phyloP scores from a whole-genome alignment of 2,329 filamentous ascomycete species.

The Monosporascus sp. region DNA sequence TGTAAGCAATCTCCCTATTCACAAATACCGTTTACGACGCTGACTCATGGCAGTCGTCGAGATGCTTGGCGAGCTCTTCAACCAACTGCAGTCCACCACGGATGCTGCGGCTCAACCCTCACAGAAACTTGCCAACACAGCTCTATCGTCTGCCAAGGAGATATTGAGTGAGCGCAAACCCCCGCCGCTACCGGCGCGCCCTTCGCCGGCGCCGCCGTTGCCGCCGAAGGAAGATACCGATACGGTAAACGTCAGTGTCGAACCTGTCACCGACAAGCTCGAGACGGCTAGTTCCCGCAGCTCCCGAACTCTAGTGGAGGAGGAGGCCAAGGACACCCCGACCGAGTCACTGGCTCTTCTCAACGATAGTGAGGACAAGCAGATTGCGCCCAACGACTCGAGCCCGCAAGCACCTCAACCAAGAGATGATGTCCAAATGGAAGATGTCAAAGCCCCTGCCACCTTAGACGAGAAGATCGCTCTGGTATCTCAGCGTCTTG shows the following conservation, averaged over 20 bases:
- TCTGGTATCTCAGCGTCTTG: slow-evolving; percentile 32
- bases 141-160: slow-evolving; percentile 54
- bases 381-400: background rate
- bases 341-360: slow-evolving; percentile 32
- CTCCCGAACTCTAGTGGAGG: slow-evolving; percentile 48
- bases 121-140: slow-evolving; percentile 73
- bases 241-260: slow-evolving; percentile 29
- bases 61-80: slow-evolving; percentile 67
- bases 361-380: slow-evolving; percentile 9
- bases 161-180: slow-evolving; percentile 27
- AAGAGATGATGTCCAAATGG: slow-evolving; percentile 22
- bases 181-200: slow-evolving; percentile 47
- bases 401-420: background rate
- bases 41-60: slow-evolving; percentile 56
- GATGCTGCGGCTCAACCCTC: slow-evolving; percentile 63
- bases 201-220: slow-evolving; percentile 34
- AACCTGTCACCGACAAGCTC: slow-evolving; percentile 25
- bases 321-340: slow-evolving; percentile 33
- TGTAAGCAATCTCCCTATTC: slow-evolving; percentile 52
- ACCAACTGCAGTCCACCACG: slow-evolving; percentile 61
- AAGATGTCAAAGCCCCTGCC: slow-evolving; percentile 19
- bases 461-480: slow-evolving; percentile 42
- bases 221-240: slow-evolving; percentile 27
- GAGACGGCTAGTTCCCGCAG: slow-evolving; percentile 45
- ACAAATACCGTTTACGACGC: background rate